Base-by-base conservation (phyloP, 176 grass and related monocot genomes). In the Alopecurus myosuroides region DNA sequence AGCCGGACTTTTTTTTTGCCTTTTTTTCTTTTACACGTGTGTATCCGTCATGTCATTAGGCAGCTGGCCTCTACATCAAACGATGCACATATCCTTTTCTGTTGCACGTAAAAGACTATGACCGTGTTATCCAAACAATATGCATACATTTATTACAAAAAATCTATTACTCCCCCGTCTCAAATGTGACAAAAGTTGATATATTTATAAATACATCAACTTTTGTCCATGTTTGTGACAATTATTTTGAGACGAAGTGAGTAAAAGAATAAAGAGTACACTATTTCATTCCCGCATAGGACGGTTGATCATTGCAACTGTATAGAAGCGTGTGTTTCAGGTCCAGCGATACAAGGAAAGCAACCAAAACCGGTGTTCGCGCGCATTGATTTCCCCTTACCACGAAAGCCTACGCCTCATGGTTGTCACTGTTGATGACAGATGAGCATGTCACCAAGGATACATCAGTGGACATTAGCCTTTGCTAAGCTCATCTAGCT, bases 361-460 rank as follows among this genome's bases (percentile, higher is more conserved):
- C 56, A 86, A 34, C 67, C 9, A 9, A 25, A 68, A n/a, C 40
- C 30, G 10, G 41, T 17, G 69, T 34, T 34, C 51, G 35, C 14
- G 2, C 3, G 7, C 41, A 29, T 52, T 13, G 10, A 53, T 65
- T 66, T 55, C 5, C 77, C 67, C 60, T 52, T 75, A 35, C 76
- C 60, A 4, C 40, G 45, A 65, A 11, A 41, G 71, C 23, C 44
- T 7, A 65, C 23, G 42, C 48, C 58, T 63, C 25, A 74, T 86
- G 44, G 23, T 2, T 81, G 55, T 74, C 69, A 66, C 13, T 34
- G 77, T 66, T 66, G 69, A 53, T 53, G 77, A 52, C 23, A 23
- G 44, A 53, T 53, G 69, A 86, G 25, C 77, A 86, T 75, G 45
- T 66, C 85, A 64, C 55, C 39, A 60, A 49, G 52, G 33, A 80